Conservation (phyloP, 352 stramenopile genomes). For the Phytophthora sp. region DNA sequence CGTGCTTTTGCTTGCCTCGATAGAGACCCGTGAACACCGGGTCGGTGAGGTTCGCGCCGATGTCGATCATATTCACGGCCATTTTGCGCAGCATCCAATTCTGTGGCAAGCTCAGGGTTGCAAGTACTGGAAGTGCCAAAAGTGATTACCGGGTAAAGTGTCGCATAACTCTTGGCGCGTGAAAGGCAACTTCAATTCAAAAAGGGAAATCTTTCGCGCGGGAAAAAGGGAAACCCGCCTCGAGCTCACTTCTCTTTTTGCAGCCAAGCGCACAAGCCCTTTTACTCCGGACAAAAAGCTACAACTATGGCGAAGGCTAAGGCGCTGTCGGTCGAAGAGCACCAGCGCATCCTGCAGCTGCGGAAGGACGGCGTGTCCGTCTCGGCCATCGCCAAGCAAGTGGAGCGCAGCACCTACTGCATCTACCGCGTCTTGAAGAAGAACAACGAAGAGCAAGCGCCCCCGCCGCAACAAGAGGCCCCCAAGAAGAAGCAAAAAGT, state of each 20-base stretch:
- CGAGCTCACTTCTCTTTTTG: slow-evolving; percentile 23
- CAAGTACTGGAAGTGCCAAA: background rate
- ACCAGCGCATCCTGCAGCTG: slow-evolving; percentile 44
- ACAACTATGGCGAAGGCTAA: slow-evolving; percentile 48
- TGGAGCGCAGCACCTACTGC: slow-evolving; percentile 43
- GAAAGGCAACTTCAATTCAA: slow-evolving; percentile 30
- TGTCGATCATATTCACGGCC: slow-evolving; percentile 83
- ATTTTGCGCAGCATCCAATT: slow-evolving; percentile 27
- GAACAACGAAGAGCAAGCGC: background rate
- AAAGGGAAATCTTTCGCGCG: slow-evolving; percentile 24
- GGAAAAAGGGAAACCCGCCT: slow-evolving; percentile 11
- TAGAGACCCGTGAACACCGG: slow-evolving; percentile 92
- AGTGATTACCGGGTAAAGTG: slow-evolving; percentile 11
- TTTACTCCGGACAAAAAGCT: background rate
- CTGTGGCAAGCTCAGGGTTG: slow-evolving; percentile 16
- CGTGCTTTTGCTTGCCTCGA: slow-evolving; percentile 88
- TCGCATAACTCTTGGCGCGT: slow-evolving; percentile 7
- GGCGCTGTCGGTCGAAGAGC: slow-evolving; percentile 50
- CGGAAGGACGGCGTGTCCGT: slow-evolving; percentile 43
- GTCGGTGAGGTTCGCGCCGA: slow-evolving; percentile 95
- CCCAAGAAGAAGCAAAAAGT: background rate
- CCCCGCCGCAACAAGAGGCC: too few relatives aligned
- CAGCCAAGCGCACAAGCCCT: background rate
- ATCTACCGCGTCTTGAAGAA: slow-evolving; percentile 46
- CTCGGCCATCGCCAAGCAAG: slow-evolving; percentile 38